Conservation (phyloP, 352 stramenopile genomes). For the Globisporangium spiculum region DNA sequence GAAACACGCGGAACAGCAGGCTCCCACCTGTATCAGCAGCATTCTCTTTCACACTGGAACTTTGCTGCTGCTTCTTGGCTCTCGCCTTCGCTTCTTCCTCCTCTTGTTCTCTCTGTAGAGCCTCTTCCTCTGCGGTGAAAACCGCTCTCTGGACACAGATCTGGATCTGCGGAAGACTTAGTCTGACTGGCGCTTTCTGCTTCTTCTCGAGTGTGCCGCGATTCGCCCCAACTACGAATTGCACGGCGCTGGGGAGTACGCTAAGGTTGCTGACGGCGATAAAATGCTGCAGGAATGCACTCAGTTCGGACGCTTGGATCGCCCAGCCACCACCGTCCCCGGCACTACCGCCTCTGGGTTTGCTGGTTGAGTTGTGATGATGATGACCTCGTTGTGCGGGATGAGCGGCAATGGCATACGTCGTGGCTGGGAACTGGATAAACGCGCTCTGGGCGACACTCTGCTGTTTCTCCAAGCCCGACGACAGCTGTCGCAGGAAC, state of each 20-base stretch:
- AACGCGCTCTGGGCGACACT: slow-evolving; percentile 16
- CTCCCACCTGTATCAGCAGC: neutral
- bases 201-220: slow-evolving; percentile 22
- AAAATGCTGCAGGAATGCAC: slow-evolving; percentile 25
- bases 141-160: slow-evolving; percentile 29
- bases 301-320: slow-evolving; percentile 21
- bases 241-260: slow-evolving; percentile 26
- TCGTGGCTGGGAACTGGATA: slow-evolving; percentile 22
- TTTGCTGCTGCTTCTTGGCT: neutral
- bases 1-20: neutral
- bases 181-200: slow-evolving; percentile 8
- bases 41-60: neutral
- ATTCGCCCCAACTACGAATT: slow-evolving; percentile 25
- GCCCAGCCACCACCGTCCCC: slow-evolving; percentile 20
- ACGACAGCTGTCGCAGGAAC: slow-evolving; percentile 23
- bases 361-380: neutral
- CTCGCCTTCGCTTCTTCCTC: neutral
- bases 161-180: slow-evolving; percentile 28
- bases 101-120: slow-evolving; percentile 1
- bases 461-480: slow-evolving; percentile 17
- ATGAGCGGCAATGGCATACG: neutral
- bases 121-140: slow-evolving; percentile 27
- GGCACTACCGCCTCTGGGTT: neutral
- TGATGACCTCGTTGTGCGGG: neutral
- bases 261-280: slow-evolving; percentile 23